Base-by-base conservation (phyloP, 768 basidiomycete genomes). In the Psilocybe cubensis region DNA sequence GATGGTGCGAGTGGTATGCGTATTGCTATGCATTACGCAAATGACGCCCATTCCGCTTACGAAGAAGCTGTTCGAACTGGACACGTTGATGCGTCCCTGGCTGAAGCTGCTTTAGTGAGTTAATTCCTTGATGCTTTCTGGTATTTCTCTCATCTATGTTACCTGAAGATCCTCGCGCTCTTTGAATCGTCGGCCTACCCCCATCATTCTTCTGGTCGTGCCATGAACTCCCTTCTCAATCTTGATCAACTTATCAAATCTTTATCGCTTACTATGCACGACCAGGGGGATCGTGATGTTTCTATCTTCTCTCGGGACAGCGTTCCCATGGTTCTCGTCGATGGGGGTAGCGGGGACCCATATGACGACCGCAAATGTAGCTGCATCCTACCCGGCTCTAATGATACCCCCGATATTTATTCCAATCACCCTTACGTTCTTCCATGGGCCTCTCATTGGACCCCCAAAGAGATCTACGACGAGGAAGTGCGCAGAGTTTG, bases 121-220 rank as follows among this genome's bases (percentile, higher is more conserved):
- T n/a, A 3, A 38, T 35, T 45, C n/a, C 24, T 27, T 46, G 25
- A 23, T 17, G 23, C 31, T 6, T 28, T 35, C 5, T 18, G 23
- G 10, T 23, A 14, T 11, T 38, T 9, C 33, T 46, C 10, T 38
- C 20, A 40, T 28, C n/a, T n/a, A n/a, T 40, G 24, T 38, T 4
- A 56, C 21, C 42, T 6, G 3, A 58, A 90, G 90, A 83, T 93
- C 47, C 78, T 92, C 8, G 87, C 91, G 4, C 74, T 93, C 2
- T 93, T 90, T 63, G 91, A 93, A 68, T 81, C 83, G 0, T 92
- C 88, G 1, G 81, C 87, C 4, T 88, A 92, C 58, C 89, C 89
- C 5, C 74, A 81, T 41, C 81, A 91, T 66, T 80, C 79, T 20
- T 75, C 81, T 3, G 79, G 82, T 20, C 80, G 86, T 12, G 80